Evolutionary conservation across 2,329 filamentous ascomycete genomes (phyloP).

Genomic region (Byssothecium circinans): DNA sequence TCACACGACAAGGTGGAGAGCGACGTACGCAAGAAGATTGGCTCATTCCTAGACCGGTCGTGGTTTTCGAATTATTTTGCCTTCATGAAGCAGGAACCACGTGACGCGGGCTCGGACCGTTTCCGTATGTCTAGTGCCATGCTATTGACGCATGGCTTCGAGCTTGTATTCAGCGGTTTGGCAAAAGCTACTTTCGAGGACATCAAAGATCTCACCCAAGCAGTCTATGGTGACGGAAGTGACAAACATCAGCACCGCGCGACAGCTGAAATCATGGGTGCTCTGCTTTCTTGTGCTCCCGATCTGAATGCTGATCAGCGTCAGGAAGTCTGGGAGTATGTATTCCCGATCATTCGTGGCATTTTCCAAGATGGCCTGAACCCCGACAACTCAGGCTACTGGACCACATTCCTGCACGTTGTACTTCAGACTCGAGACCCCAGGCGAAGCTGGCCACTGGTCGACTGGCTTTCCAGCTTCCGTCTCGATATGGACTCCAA

Average conservation of each 20-base stretch:
- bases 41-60: slow-evolving; percentile 72
- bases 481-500: slow-evolving; percentile 92
- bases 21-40: slow-evolving; percentile 75
- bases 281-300: slow-evolving; percentile 76
- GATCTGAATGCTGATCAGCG: slow-evolving; percentile 76
- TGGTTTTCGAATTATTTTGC: slow-evolving; percentile 90
- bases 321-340: slow-evolving; percentile 81
- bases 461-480: slow-evolving; percentile 81
- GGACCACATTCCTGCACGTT: slow-evolving; percentile 91
- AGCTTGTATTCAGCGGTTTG: slow-evolving; percentile 79
- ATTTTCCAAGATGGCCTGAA: slow-evolving; percentile 91
- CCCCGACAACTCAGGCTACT: slow-evolving; percentile 91
- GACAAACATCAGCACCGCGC: slow-evolving; percentile 98
- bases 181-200: slow-evolving; percentile 82
- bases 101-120: slow-evolving; percentile 76
- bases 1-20: slow-evolving; percentile 81
- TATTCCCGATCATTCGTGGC: slow-evolving; percentile 81
- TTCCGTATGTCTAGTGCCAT: slow-evolving; percentile 89
- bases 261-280: slow-evolving; percentile 89
- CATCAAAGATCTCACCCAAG: slow-evolving; percentile 75
- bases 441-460: slow-evolving; percentile 79
- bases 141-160: slow-evolving; percentile 85
- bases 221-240: slow-evolving; percentile 85
- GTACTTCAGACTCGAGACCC: slow-evolving; percentile 88
- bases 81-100: slow-evolving; percentile 94